A percentile compares a stretch with the other conserved stretches of the same genome.
These are phyloP conservation scores for Flaveria sonorensis DNA, from an alignment of 129 eudicot genomes.

Conservation along the genomic window DNA sequence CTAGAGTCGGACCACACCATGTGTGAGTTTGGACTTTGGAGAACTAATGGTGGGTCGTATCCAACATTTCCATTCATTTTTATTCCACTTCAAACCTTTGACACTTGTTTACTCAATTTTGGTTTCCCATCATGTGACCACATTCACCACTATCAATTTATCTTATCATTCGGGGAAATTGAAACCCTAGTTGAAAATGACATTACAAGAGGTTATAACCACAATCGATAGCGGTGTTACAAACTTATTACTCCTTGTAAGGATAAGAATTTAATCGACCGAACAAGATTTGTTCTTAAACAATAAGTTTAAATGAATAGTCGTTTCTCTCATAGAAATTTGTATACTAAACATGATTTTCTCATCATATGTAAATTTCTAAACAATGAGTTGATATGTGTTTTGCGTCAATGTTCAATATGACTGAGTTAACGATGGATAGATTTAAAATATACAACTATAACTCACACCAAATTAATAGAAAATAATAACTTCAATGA, in stretches of 20 bases:
- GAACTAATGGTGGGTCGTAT: conserved; percentile 21
- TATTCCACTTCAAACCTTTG: conserved; percentile 34
- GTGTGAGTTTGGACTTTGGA: conserved; percentile 25
- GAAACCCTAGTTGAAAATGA: conserved; percentile 27
- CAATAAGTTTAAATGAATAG: too few species aligned
- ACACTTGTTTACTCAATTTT: conserved; percentile 31
- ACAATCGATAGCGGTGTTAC: background rate
- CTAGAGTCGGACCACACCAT: conserved; percentile 30
- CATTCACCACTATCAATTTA: conserved; percentile 28
- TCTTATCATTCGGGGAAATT: conserved; percentile 17
- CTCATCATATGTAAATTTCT: too few species aligned
- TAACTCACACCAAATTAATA: too few species aligned
- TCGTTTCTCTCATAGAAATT: too few species aligned
- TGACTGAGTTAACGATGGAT: too few species aligned
- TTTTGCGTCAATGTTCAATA: too few species aligned
- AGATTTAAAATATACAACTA: too few species aligned
- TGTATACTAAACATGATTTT: too few species aligned
- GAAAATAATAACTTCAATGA: too few species aligned
- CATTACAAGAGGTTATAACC: conserved; percentile 5
- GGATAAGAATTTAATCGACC: too few species aligned
- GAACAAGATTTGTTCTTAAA: too few species aligned
- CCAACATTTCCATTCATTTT: conserved; percentile 29
- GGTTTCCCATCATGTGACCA: conserved; percentile 39
- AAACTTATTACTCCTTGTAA: background rate
- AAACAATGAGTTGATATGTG: too few species aligned